phyloP scores from a whole-genome alignment of 352 stramenopile species.

The Saprolegnia diclina region DNA sequence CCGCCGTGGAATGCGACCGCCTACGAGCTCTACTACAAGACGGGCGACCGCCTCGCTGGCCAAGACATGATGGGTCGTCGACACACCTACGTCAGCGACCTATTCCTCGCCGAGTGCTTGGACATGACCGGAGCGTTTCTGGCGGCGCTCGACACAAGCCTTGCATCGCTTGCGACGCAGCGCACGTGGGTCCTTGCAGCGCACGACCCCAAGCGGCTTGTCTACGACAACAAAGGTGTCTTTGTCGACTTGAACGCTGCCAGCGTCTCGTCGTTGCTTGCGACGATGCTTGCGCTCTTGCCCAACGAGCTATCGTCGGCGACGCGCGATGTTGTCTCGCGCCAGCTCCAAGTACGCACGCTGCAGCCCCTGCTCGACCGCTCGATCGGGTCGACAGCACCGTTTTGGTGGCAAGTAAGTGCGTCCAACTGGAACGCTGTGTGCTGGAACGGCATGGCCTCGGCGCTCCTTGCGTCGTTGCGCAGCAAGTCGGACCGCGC shows the following conservation, averaged over 20 bases:
- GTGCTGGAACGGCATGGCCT: neutral
- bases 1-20: neutral
- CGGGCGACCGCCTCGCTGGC: neutral
- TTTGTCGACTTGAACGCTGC: conserved; percentile 5
- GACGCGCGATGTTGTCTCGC: neutral
- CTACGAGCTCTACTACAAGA: neutral
- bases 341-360: neutral
- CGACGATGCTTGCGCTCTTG: neutral
- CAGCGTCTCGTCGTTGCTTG: neutral
- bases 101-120: neutral
- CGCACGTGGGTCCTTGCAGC: neutral
- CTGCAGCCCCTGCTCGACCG: neutral
- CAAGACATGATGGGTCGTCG: neutral
- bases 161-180: neutral
- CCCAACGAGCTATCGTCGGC: neutral
- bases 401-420: neutral
- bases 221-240: neutral
- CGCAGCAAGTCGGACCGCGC: neutral
- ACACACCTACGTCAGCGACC: neutral
- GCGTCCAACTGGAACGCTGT: conserved; percentile 4
- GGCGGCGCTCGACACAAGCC: neutral
- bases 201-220: neutral
- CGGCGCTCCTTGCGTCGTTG: neutral
- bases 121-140: neutral
- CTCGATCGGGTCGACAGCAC: neutral